Evolutionary conservation across 768 basidiomycete genomes (phyloP).

Genomic region (Gloeophyllum trabeum): DNA sequence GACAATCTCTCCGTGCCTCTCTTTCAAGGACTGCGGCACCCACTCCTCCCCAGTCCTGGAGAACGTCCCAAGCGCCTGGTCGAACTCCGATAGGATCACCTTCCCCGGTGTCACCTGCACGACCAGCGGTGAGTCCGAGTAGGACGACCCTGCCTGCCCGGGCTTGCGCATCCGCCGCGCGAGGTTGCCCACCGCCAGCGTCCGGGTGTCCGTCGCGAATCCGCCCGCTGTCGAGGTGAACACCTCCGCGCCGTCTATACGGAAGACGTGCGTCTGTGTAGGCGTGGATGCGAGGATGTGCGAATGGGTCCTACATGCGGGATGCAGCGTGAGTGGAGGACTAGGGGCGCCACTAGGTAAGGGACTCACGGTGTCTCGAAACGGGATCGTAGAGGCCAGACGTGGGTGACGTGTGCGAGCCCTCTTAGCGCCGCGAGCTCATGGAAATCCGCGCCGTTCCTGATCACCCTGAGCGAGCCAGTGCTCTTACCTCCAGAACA

Average conservation of each 20-base stretch:
- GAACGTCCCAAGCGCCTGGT: slow-evolving; percentile 31
- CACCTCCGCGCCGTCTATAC: slow-evolving; percentile 32
- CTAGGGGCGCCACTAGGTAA: not conserved
- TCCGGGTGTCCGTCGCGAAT: slow-evolving; percentile 38
- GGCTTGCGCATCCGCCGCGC: slow-evolving; percentile 17
- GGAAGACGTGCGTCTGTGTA: slow-evolving; percentile 40
- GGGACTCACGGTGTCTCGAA: slow-evolving; percentile 38
- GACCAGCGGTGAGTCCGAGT: slow-evolving; percentile 39
- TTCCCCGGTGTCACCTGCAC: slow-evolving; percentile 64
- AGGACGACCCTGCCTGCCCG: slow-evolving; percentile 14
- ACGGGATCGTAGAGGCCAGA: slow-evolving; percentile 49
- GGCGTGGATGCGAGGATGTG: slow-evolving; percentile 53
- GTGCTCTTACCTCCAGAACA: slow-evolving; percentile 74
- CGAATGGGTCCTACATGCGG: slow-evolving; percentile 32
- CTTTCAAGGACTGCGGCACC: slow-evolving; percentile 14
- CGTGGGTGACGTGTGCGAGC: slow-evolving; percentile 37
- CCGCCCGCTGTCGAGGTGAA: slow-evolving; percentile 27
- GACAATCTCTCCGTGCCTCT: slow-evolving; percentile 35
- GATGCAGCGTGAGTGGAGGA: slow-evolving; percentile 2
- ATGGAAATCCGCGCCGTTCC: slow-evolving; percentile 74
- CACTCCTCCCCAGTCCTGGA: slow-evolving; percentile 27
- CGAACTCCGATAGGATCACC: slow-evolving; percentile 45
- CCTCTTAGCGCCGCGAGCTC: slow-evolving; percentile 50
- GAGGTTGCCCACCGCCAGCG: slow-evolving; percentile 56
- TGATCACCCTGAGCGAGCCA: slow-evolving; percentile 67